Base-by-base conservation (phyloP, 2,329 filamentous ascomycete species). In the Tricladium varicosporioides region DNA sequence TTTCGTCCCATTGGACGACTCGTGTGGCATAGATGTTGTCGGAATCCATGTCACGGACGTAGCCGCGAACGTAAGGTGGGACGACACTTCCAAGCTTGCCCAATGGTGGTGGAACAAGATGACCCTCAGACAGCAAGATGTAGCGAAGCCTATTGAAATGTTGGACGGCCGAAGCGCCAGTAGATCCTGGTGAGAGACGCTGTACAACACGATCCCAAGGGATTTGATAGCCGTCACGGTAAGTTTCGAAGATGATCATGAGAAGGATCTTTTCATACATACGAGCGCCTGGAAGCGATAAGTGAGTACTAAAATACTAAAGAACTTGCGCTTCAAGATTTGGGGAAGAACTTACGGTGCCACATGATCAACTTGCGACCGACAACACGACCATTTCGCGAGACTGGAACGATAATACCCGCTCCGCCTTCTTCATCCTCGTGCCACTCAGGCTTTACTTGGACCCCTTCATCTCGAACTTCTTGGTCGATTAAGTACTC, bases 241-340 rank as follows among this genome's bases (percentile, higher is more conserved):
- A 60, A 15, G 55, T 72, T 60, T 79, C 77, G 33, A 76, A 79
- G 10, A 73, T 66, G 0, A 78, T 60, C 54, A 73, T 64, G 0
- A 79, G 65, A 0, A 79, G 56, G 0, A 78, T 60, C 62, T 79
- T 79, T 40, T 79, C 77, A 0, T 70, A 66, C 75, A 79, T 80
- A 9, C 76, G 73, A 9, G 75, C 72, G 0, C 75, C 77, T 80
- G 48, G 5, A 19, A n/a, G n/a, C n/a, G 2, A 48, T 40, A 42
- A 15, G 46, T 11, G 2, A n/a, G 10, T 10, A 40, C 36, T 4
- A 4, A 40, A 4, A 2, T 13, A n/a, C 36, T 14, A 55, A 52
- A 19, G 15, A 40, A 48, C 14, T 44, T 9, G 40, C 14, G 48
- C 36, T 7, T 31, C 44, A 32, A 15, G 16, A 36, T 14, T 5